Evolutionary conservation across 2,329 filamentous ascomycete species (phyloP).

Genomic region (Hypoxylon sp.): DNA sequence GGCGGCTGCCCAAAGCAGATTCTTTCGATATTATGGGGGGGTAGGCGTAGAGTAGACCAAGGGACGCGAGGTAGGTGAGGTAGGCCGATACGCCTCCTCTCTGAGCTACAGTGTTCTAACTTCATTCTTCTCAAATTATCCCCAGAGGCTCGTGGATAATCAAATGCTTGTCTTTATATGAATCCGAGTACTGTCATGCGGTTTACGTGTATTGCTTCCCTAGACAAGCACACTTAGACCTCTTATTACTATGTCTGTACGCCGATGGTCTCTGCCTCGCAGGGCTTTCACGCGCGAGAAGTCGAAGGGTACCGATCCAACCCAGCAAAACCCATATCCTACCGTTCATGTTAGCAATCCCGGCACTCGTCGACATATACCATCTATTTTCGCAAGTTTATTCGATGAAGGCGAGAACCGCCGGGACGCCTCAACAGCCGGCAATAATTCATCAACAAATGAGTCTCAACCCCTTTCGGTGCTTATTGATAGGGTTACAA

Average conservation of each 20-base stretch:
- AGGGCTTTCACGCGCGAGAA: conserved; percentile 29
- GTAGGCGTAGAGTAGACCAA: neutral
- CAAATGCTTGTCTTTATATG: conserved; percentile 9
- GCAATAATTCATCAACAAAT: neutral
- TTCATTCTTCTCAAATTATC: conserved; percentile 17
- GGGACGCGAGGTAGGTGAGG: neutral
- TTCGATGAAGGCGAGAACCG: conserved; percentile 33
- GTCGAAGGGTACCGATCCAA: conserved; percentile 11
- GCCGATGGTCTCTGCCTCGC: conserved; percentile 33
- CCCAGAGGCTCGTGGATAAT: conserved; percentile 6
- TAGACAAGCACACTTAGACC: conserved; percentile 14
- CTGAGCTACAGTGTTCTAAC: conserved; percentile 3
- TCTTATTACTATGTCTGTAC: conserved; percentile 30
- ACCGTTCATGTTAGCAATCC: conserved; percentile 25
- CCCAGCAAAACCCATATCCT: conserved; percentile 13
- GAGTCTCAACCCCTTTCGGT: conserved; percentile 10
- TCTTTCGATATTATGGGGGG: neutral
- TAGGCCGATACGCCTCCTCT: neutral
- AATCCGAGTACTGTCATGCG: conserved; percentile 5
- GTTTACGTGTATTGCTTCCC: conserved; percentile 24
- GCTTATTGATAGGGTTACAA: conserved; percentile 17
- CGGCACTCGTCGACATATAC: conserved; percentile 20
- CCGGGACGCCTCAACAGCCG: neutral
- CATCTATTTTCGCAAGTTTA: conserved; percentile 23
- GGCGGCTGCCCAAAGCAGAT: too few relatives aligned